phyloP scores from a whole-genome alignment of 2,329 filamentous ascomycete genomes.

The Lasiodiplodia hormozganensis region DNA sequence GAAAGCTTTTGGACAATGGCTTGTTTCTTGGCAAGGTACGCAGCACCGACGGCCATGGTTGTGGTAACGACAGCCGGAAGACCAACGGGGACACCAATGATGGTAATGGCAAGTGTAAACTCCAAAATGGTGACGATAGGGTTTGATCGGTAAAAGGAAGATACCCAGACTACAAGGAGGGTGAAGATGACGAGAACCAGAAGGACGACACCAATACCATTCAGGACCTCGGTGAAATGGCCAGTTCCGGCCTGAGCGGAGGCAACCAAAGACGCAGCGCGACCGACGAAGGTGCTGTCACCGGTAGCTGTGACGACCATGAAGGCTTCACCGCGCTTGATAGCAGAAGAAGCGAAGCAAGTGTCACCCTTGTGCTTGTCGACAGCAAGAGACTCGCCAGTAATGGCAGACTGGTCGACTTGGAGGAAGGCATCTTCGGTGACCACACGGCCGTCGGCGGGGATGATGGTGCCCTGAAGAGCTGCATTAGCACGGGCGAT shows the following conservation, averaged over 20 bases:
- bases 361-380: slow-evolving; percentile 84
- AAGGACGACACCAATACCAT: slow-evolving; percentile 82
- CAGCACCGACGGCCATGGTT: slow-evolving; percentile 92
- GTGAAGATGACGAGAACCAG: slow-evolving; percentile 82
- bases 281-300: slow-evolving; percentile 90
- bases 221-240: slow-evolving; percentile 91
- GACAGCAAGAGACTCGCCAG: slow-evolving; percentile 88
- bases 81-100: slow-evolving; percentile 91
- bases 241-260: slow-evolving; percentile 75
- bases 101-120: slow-evolving; percentile 87
- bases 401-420: slow-evolving; percentile 91
- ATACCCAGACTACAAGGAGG: slow-evolving; percentile 82
- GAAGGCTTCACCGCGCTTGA: slow-evolving; percentile 90
- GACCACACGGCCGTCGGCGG: slow-evolving; percentile 85
- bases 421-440: slow-evolving; percentile 85
- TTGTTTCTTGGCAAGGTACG: slow-evolving; percentile 90
- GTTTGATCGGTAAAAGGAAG: slow-evolving; percentile 88
- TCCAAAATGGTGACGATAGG: slow-evolving; percentile 78
- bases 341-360: slow-evolving; percentile 83
- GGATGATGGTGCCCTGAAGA: slow-evolving; percentile 76
- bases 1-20: slow-evolving; percentile 93
- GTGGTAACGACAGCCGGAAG: slow-evolving; percentile 92
- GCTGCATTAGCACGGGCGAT: background rate
- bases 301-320: slow-evolving; percentile 83
- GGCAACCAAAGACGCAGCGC: slow-evolving; percentile 84